Conservation (phyloP, 1,284 basidiomycete genomes). For the Termitomyces sp. region DNA sequence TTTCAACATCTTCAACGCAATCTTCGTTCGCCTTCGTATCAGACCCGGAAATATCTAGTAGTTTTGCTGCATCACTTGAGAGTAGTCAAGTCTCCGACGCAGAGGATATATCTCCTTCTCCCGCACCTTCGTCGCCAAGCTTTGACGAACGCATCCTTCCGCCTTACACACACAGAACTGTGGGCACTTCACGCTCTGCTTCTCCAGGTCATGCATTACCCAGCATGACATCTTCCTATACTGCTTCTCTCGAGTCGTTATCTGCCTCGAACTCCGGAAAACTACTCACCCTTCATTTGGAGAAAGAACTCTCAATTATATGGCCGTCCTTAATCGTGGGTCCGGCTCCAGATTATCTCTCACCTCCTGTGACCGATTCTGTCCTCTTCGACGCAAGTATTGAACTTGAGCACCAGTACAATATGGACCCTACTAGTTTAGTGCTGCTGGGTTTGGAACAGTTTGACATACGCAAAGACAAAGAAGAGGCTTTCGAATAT, state of each 20-base stretch:
- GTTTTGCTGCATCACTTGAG: slow-evolving; percentile 73
- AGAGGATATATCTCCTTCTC: slow-evolving; percentile 54
- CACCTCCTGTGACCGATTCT: slow-evolving; percentile 46
- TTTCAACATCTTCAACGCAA: slow-evolving; percentile 68
- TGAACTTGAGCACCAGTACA: slow-evolving; percentile 58
- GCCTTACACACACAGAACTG: slow-evolving; percentile 28
- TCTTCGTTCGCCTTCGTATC: slow-evolving; percentile 76
- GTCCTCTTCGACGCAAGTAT: slow-evolving; percentile 45
- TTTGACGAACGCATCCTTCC: slow-evolving; percentile 44
- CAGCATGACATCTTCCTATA: slow-evolving; percentile 63
- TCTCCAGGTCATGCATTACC: slow-evolving; percentile 51
- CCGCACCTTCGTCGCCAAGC: slow-evolving; percentile 54
- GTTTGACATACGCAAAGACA: slow-evolving; percentile 65
- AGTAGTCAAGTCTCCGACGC: slow-evolving; percentile 63
- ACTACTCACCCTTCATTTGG: slow-evolving; percentile 68
- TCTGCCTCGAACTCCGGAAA: slow-evolving; percentile 52
- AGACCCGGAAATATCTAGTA: slow-evolving; percentile 74
- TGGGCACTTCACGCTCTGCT: slow-evolving; percentile 43
- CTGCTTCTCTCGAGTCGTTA: slow-evolving; percentile 62
- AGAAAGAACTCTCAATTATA: slow-evolving; percentile 72
- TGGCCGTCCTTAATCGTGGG: slow-evolving; percentile 76
- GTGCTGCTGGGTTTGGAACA: slow-evolving; percentile 63
- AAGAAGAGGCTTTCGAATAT: slow-evolving; percentile 72
- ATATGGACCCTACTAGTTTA: slow-evolving; percentile 79
- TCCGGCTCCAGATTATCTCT: slow-evolving; percentile 57